Evolutionary conservation across 306 rosid species (phyloP), one percentile per base, ranked within the genome.

Genomic region (Fagus crenata): DNA sequence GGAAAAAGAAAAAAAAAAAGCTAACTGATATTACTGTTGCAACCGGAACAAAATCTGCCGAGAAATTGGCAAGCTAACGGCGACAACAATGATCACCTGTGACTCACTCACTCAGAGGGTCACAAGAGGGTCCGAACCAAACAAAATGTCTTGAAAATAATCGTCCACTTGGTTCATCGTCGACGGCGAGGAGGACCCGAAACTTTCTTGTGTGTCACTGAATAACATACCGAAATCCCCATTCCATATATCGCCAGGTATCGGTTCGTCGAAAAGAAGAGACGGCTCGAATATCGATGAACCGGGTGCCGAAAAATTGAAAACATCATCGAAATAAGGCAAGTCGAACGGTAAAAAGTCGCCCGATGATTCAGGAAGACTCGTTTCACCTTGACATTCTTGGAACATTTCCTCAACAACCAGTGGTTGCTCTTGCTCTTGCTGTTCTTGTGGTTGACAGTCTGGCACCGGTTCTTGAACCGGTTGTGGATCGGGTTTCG

Each of bases 51-150:
- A 89, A 92, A 90, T 84, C 85, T 74, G 87, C 86, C 92, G 81
- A 73, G 68, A 18, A 75, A 61, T 12, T 67, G 77, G 81, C 81
- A 18, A 78, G 73, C 55, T 67, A 72, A 80, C 86, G 87, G 83
- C 81, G 82, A 80, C 84, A 49, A 68, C 87, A 37, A 37, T 22
- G 28, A 22, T 43, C 71, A 56, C 80, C 31, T 12, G 72, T 6
- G 6, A 22, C 14, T 56, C 13, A 31, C 31, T 28, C 22, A 13
- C 59, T 93, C 89, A 92, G 53, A 92, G 91, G 37, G 68, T 80
- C 18, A 90, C 97, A 1, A 95, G 86, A 56, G 97, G 97, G n/a
- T 92, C 99, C 0, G 93, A 91, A 3, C 77, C 87, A 11, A 76
- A 76, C 84, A 91, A 78, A 71, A 96, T 96, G 42, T 92, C 99